These are phyloP conservation scores for Pythium sp. DNA, from an alignment of 352 stramenopile genomes.

Conservation along the genomic window DNA sequence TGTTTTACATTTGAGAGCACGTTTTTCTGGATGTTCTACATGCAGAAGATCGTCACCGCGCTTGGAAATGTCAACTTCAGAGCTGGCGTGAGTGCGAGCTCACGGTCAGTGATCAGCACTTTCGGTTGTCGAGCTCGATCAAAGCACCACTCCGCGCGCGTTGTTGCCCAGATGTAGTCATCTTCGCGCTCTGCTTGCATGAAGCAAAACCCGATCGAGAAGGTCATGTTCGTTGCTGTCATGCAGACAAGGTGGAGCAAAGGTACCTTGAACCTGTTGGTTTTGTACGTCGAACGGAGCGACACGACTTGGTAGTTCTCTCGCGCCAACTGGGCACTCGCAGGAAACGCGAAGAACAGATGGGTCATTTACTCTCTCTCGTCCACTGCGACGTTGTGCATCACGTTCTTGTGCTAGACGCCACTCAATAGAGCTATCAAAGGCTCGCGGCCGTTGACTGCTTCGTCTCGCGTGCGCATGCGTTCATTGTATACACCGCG, in stretches of 20 bases:
- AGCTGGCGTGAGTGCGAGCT: neutral
- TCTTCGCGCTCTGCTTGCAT: neutral
- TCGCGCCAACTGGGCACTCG: neutral
- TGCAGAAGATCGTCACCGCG: neutral
- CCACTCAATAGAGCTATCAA: neutral
- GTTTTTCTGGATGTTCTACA: neutral
- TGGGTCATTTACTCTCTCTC: neutral
- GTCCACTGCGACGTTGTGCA: neutral
- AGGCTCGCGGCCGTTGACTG: neutral
- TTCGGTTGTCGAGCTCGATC: constrained; percentile 2
- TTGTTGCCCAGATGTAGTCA: constrained; percentile 1
- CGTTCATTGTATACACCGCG: constrained; percentile 1
- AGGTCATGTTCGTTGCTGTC: constrained; percentile 1
- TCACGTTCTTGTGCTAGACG: neutral
- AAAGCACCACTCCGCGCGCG: neutral
- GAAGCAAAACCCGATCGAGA: constrained; percentile 3
- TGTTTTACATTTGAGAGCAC: neutral
- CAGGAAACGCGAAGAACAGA: neutral
- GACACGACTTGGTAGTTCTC: constrained; percentile 2
- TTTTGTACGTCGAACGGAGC: constrained; percentile 2
- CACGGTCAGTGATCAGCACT: constrained; percentile 2
- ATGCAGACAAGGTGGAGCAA: neutral
- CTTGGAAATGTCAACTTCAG: neutral
- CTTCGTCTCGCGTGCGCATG: neutral
- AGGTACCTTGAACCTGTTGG: neutral